Evolutionary conservation across 305 asterid genomes (phyloP).

Genomic region (Fraxinus xanthoxyloides): DNA sequence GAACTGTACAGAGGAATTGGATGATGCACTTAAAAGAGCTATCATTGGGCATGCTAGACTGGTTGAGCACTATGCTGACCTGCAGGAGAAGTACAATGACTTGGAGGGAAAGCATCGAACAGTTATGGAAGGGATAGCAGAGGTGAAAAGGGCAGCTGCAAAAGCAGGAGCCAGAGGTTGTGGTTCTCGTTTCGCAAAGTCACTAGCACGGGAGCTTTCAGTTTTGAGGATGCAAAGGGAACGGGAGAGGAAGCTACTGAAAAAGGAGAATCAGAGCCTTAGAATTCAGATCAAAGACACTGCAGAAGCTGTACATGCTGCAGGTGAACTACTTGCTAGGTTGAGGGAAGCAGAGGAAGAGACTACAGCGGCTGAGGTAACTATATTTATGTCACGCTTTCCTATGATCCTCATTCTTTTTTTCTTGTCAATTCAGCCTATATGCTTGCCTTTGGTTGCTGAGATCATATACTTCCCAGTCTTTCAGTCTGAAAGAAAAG

Average conservation of each 20-base stretch:
- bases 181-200: constrained; percentile 76
- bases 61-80: constrained; percentile 84
- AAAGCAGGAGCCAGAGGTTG: constrained; percentile 80
- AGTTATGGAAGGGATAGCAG: constrained; percentile 75
- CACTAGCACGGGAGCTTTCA: constrained; percentile 82
- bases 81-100: constrained; percentile 84
- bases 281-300: constrained; percentile 82
- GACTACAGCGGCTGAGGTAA: constrained; percentile 79
- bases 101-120: constrained; percentile 55
- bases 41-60: constrained; percentile 72
- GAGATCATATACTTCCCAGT: not conserved
- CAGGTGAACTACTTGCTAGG: constrained; percentile 86
- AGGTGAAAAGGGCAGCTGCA: constrained; percentile 76
- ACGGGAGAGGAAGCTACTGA: constrained; percentile 65
- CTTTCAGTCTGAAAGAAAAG: not conserved
- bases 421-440: not conserved
- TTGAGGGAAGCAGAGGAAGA: constrained; percentile 90
- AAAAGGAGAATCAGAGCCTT: constrained; percentile 68
- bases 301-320: constrained; percentile 98
- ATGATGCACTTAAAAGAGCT: constrained; percentile 75
- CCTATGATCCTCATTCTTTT: not conserved
- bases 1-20: constrained; percentile 75
- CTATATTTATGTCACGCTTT: not conserved
- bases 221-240: constrained; percentile 79
- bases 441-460: not conserved